Evolutionary conservation across 2,329 filamentous ascomycete genomes (phyloP), one percentile per base, ranked within the genome.

Genomic region (Colletotrichum phormii): DNA sequence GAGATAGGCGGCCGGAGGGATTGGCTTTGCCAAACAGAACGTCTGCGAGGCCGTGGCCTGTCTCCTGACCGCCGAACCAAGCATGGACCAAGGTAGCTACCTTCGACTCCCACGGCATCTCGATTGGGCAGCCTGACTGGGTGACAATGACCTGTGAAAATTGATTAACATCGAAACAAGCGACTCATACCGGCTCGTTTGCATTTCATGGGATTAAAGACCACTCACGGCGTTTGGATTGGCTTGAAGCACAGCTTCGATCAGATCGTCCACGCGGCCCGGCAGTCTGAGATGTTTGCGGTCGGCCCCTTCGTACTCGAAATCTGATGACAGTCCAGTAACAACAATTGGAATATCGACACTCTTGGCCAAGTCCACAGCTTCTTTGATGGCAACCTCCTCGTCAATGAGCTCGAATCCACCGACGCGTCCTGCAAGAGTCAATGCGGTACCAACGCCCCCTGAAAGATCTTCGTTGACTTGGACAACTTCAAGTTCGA

Each of bases 41-140:
- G 75, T 96, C 94, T 0, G 93, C 93, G 74, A 97, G 92, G 12
- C 91, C 92, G 78, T 95, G 95, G 6, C 94, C 94, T 5, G 92
- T 93, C 83, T 97, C 94, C 78, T 97, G 94, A n/a, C 94, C 94
- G 73, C 94, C 93, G 78, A 95, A 97, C 93, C 94, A 97, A 8
- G 93, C 93, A 78, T 96, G 93, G 1, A 95, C 79, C 1, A 95
- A 84, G 2, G 91, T 89, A 8, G 82, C 80, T 2, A 89, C 88
- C 37, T 86, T 81, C 18, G 84, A 79, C 1, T 89, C 85, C 92
- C 92, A 94, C 0, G 92, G 92, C 91, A 95, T 92, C 67, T 88
- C 86, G 29, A 94, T 88, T 0, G 94, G 93, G 0, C 93, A 94
- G 46, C 94, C 94, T 0, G 92, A 94, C 77, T 95, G 94, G 79